Evolutionary conservation across 352 stramenopile genomes (phyloP).

Genomic region (Phytophthora meadii): DNA sequence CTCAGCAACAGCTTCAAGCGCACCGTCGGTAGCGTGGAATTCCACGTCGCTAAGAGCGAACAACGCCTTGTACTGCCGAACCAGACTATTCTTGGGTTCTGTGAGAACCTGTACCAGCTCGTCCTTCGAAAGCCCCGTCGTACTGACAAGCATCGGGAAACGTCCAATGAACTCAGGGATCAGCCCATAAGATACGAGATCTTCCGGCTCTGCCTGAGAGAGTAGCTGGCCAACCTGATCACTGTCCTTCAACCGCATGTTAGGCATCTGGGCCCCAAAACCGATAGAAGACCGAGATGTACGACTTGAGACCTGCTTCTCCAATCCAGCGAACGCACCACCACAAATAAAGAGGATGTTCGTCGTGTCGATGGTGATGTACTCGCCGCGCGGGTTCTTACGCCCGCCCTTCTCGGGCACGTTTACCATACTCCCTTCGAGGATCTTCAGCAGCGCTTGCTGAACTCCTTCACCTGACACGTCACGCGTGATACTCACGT

Average conservation of each 20-base stretch:
- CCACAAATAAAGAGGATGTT: slow-evolving; percentile 99
- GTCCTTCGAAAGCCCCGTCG: slow-evolving; percentile 90
- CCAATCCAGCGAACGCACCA: slow-evolving; percentile 96
- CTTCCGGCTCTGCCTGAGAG: slow-evolving; percentile 93
- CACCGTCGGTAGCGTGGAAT: slow-evolving; percentile 95
- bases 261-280: slow-evolving; percentile 95
- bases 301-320: slow-evolving; percentile 94
- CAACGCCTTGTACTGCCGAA: slow-evolving; percentile 97
- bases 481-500: slow-evolving; percentile 96
- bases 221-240: slow-evolving; percentile 93
- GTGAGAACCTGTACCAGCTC: slow-evolving; percentile 97
- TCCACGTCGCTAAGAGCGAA: slow-evolving; percentile 97
- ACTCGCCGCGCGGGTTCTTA: slow-evolving; percentile 97
- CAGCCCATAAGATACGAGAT: slow-evolving; percentile 97
- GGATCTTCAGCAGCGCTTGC: slow-evolving; percentile 99
- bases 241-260: slow-evolving; percentile 69
- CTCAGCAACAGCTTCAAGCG: slow-evolving; percentile 94
- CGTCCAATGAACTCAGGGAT: slow-evolving; percentile 99
- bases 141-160: slow-evolving; percentile 97
- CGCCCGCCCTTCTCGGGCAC: slow-evolving; percentile 97
- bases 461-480: slow-evolving; percentile 98
- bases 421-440: slow-evolving; percentile 98
- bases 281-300: slow-evolving; percentile 96
- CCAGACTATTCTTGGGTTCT: slow-evolving; percentile 97
- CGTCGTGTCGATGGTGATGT: slow-evolving; percentile 98